Conservation (phyloP, 306 rosid genomes). For the Fagus crenata region DNA sequence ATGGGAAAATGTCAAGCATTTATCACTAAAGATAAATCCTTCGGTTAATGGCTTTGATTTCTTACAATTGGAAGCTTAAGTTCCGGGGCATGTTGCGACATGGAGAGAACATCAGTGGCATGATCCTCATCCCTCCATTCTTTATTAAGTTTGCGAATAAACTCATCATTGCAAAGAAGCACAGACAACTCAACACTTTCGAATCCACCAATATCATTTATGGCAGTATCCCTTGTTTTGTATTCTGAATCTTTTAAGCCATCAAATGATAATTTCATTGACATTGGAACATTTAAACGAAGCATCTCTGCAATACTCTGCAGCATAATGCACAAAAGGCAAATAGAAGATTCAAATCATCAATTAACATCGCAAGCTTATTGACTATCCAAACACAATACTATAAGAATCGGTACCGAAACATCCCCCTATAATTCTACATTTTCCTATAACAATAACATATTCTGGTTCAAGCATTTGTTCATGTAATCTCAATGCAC, state of each 20-base stretch:
- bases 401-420: too few species aligned
- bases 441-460: background rate
- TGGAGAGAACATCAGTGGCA: constrained; percentile 81
- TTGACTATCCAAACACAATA: too few species aligned
- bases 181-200: constrained; percentile 73
- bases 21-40: constrained; percentile 16
- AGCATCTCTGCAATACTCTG: constrained; percentile 81
- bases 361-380: background rate
- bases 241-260: constrained; percentile 58
- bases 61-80: constrained; percentile 79
- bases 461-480: background rate
- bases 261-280: constrained; percentile 73
- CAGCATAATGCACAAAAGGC: constrained; percentile 26
- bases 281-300: constrained; percentile 68
- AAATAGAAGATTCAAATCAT: background rate
- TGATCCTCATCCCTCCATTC: constrained; percentile 95
- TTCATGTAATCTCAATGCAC: background rate
- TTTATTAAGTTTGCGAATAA: constrained; percentile 75
- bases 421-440: too few species aligned
- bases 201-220: constrained; percentile 66
- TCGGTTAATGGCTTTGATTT: constrained; percentile 19
- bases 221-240: constrained; percentile 67
- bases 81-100: constrained; percentile 77
- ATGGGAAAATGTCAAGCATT: constrained; percentile 29
- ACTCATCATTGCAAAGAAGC: constrained; percentile 77